Evolutionary conservation across 371 early-diverging fungal genomes (phyloP).

Genomic region (Dentiscutata heterogama): DNA sequence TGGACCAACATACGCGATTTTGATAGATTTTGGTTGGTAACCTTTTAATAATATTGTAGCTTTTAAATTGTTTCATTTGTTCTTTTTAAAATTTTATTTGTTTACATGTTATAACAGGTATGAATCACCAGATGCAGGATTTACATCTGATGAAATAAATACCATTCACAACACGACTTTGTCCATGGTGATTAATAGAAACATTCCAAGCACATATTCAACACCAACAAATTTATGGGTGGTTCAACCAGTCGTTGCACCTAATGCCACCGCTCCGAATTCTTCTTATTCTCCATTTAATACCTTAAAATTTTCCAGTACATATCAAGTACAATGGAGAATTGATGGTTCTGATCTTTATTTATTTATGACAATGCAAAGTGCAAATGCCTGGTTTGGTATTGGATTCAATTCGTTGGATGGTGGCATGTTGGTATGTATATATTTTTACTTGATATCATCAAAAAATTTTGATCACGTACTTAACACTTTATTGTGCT

Average conservation of each 20-base stretch:
- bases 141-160: neutral
- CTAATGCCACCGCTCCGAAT: neutral
- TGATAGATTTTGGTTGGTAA: slow-evolving; percentile 14
- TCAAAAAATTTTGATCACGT: no score
- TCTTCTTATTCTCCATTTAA: no score
- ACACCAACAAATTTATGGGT: slow-evolving; percentile 22
- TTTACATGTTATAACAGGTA: neutral
- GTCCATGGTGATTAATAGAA: neutral
- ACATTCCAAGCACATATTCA: neutral
- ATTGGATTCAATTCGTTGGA: slow-evolving; percentile 25
- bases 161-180: slow-evolving; percentile 10
- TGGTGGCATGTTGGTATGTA: slow-evolving; percentile 14
- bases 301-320: neutral
- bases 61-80: no score
- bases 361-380: neutral
- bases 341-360: neutral
- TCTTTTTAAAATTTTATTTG: no score
- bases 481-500: no score
- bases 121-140: neutral
- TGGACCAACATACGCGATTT: slow-evolving; percentile 21
- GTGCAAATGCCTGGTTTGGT: slow-evolving; percentile 40
- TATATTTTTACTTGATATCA: no score
- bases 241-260: slow-evolving; percentile 1
- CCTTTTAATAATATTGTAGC: no score
- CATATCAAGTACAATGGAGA: slow-evolving; percentile 10